Evolutionary conservation across 2,329 filamentous ascomycete species (phyloP), one percentile per base, ranked within the genome.

Genomic region (Metarhizium sp.): DNA sequence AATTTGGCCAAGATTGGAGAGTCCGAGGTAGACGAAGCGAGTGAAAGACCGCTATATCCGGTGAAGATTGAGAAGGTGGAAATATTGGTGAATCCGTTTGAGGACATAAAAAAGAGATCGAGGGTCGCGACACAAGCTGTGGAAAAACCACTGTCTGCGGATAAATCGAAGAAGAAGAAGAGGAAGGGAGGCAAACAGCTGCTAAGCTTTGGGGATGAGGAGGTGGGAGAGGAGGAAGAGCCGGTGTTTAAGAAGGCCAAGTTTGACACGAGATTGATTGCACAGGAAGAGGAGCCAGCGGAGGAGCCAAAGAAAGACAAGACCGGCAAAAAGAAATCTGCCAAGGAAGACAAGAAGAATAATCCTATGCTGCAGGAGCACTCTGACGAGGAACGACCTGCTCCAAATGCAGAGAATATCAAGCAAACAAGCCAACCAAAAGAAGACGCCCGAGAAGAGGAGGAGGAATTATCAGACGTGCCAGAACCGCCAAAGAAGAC

Each of bases 1-100:
- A 97, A 96, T 69, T 71, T 99, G 65, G 85, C 92, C 66, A 95
- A 92, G 72, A 96, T 97, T 78, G 91, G 88, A 20, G 92, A 97
- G 67, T 83, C 82, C 0, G 94, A 97, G 66, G 75, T 95, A 18
- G 82, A 86, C 30, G 86, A 90, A 54, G 86, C 85, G 16, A 85
- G 82, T 6, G 92, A 97, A 60, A 80, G 90, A 58, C 92, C 92
- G 2, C 72, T 95, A 51, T 99, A 96, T 69, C 87, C 92, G 0
- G 82, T 90, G 40, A 91, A 85, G 69, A 85, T 99, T 57, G 84
- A 82, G 4, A 75, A 78, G 20, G 75, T 88, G 32, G 88, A 94
- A 69, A 83, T 95, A 20, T 69, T 94, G 59, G 82, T 91, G 50
- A 94, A 94, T 64, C 88, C 88, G 0, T 95, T 92, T 58, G 81